These are phyloP conservation scores for Lanmaoa rubissima DNA, from an alignment of 768 basidiomycete genomes.

Conservation along the genomic window DNA sequence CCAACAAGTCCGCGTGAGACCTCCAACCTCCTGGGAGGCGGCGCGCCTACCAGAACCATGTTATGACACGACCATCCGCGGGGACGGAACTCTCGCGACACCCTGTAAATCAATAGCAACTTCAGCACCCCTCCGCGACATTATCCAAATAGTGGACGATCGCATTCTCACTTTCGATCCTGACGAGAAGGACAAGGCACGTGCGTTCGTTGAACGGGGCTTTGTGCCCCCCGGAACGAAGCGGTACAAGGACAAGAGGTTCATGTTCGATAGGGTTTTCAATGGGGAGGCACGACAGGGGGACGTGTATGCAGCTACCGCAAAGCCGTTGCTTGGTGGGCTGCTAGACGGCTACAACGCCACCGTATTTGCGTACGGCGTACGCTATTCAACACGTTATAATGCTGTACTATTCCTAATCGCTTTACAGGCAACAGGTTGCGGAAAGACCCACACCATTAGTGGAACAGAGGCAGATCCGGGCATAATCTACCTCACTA, in stretches of 20 bases:
- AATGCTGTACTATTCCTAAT: slow-evolving; percentile 9
- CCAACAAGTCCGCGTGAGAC: slow-evolving; percentile 80
- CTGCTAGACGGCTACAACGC: slow-evolving; percentile 94
- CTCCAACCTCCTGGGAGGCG: slow-evolving; percentile 82
- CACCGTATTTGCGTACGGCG: slow-evolving; percentile 98
- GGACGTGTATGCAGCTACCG: slow-evolving; percentile 84
- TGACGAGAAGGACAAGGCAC: slow-evolving; percentile 79
- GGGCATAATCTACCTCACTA: slow-evolving; percentile 94
- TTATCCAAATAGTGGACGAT: slow-evolving; percentile 90
- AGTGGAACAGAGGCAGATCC: slow-evolving; percentile 86
- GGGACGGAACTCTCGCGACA: slow-evolving; percentile 84
- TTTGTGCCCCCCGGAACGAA: slow-evolving; percentile 86
- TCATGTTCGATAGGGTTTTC: slow-evolving; percentile 96
- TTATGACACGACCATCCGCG: slow-evolving; percentile 68
- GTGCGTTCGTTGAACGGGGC: slow-evolving; percentile 80
- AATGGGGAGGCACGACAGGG: slow-evolving; percentile 76
- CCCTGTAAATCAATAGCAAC: slow-evolving; percentile 52
- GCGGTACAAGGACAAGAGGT: slow-evolving; percentile 94
- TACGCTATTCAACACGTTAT: slow-evolving; percentile 41
- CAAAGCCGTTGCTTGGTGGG: slow-evolving; percentile 80
- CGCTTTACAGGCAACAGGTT: slow-evolving; percentile 88
- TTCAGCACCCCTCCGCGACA: slow-evolving; percentile 63
- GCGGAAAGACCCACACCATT: slow-evolving; percentile 99
- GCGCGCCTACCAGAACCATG: slow-evolving; percentile 76
- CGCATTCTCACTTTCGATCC: slow-evolving; percentile 96